Percentiles rank a stretch among this genome's conserved stretches.
These are phyloP conservation scores for Didymella glomerata DNA, from an alignment of 2,329 filamentous ascomycete genomes.

Conservation along the genomic window DNA sequence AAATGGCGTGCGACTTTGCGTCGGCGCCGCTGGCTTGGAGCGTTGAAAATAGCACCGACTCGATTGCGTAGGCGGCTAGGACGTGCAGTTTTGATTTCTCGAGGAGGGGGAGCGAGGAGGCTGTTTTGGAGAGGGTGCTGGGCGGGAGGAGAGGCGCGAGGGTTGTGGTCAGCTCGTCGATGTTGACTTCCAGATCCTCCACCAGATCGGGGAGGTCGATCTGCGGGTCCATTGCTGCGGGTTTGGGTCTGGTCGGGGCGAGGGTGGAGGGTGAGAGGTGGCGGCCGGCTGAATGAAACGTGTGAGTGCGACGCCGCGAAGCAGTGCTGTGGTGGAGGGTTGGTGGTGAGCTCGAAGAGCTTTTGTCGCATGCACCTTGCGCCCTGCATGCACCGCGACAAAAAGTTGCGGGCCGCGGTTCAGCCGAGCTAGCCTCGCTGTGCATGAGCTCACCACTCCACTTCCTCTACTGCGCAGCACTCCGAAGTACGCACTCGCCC, in stretches of 20 bases:
- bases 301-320: not conserved
- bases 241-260: not conserved
- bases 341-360: too few species aligned
- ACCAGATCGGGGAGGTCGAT: slow-evolving; percentile 71
- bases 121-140: slow-evolving; percentile 69
- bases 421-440: not conserved
- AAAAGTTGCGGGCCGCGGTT: slow-evolving; percentile 39
- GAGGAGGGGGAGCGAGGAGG: slow-evolving; percentile 84
- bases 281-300: not conserved
- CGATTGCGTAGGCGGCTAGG: slow-evolving; percentile 86
- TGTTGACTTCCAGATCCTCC: slow-evolving; percentile 76
- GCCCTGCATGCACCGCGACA: not conserved
- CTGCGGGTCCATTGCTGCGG: slow-evolving; percentile 59
- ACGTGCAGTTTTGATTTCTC: slow-evolving; percentile 95
- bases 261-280: too few species aligned
- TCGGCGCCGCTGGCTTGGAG: slow-evolving; percentile 80
- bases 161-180: slow-evolving; percentile 79
- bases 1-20: slow-evolving; percentile 84
- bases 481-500: too few species aligned
- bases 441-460: slow-evolving; percentile 17
- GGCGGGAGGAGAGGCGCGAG: slow-evolving; percentile 76
- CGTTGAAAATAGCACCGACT: slow-evolving; percentile 86
- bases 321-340: not conserved
- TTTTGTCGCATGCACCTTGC: not conserved
- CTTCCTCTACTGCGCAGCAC: too few species aligned